These are phyloP conservation scores for Citrus sp. DNA, from an alignment of 345 rosid genomes.

Conservation along the genomic window DNA sequence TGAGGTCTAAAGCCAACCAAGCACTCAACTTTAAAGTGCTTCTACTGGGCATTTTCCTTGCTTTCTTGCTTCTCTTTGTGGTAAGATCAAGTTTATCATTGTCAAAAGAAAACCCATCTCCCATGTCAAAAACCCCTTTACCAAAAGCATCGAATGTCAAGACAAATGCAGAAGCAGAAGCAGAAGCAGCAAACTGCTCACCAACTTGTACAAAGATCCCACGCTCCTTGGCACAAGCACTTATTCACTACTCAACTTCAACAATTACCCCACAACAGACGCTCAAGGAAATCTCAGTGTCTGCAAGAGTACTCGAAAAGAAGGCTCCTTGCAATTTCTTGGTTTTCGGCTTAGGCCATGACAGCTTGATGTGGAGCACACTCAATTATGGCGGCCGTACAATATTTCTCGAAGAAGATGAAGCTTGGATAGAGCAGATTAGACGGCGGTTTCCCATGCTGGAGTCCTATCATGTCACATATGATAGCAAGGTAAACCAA, in stretches of 20 bases:
- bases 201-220: slow-evolving; percentile 55
- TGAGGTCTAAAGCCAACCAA: slow-evolving; percentile 67
- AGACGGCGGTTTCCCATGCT: slow-evolving; percentile 56
- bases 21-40: slow-evolving; percentile 55
- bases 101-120: slow-evolving; percentile 14
- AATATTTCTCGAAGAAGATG: slow-evolving; percentile 83
- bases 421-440: slow-evolving; percentile 79
- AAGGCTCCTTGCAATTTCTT: slow-evolving; percentile 90
- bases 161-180: background rate
- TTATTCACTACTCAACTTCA: slow-evolving; percentile 80
- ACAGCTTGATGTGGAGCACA: slow-evolving; percentile 88
- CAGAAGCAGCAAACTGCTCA: slow-evolving; percentile 27
- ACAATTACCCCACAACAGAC: slow-evolving; percentile 89
- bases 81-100: slow-evolving; percentile 56
- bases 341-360: slow-evolving; percentile 89
- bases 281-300: slow-evolving; percentile 59
- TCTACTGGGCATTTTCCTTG: slow-evolving; percentile 49
- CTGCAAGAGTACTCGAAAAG: slow-evolving; percentile 48
- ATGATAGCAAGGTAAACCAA: slow-evolving; percentile 73
- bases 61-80: slow-evolving; percentile 56
- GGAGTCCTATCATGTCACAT: slow-evolving; percentile 67
- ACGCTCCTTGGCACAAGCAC: slow-evolving; percentile 53
- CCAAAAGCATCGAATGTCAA: background rate
- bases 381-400: slow-evolving; percentile 90
- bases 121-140: background rate